Evolutionary conservation across 2,329 filamentous ascomycete species (phyloP).

Genomic region (Botrytis paeoniae): DNA sequence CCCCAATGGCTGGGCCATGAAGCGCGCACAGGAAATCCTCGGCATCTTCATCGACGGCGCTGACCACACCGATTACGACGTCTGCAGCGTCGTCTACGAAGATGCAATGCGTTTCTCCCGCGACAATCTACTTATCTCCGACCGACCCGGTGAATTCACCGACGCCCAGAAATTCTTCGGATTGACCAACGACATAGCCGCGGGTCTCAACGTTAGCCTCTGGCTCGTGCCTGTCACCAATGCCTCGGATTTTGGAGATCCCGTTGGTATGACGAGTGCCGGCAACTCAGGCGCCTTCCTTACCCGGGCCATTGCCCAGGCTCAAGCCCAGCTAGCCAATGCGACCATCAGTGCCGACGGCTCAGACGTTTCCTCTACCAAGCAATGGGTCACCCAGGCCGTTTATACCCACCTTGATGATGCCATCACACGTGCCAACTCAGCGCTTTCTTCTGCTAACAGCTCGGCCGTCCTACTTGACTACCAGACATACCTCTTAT

Average conservation of each 20-base stretch:
- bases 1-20: not conserved
- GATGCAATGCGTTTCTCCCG: not conserved
- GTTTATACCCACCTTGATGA: not conserved
- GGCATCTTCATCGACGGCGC: not conserved
- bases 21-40: not conserved
- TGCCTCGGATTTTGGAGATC: not conserved
- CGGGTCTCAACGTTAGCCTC: not conserved
- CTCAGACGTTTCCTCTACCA: not conserved
- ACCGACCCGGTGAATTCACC: not conserved
- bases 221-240: not conserved
- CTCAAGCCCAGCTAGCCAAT: not conserved
- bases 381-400: not conserved
- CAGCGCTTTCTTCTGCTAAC: not conserved
- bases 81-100: not conserved
- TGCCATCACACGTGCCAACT: not conserved
- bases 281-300: not conserved
- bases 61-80: not conserved
- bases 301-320: not conserved
- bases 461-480: not conserved
- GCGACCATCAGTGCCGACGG: not conserved
- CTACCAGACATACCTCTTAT: not conserved
- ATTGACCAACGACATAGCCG: not conserved
- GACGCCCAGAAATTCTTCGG: not conserved
- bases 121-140: not conserved
- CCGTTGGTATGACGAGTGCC: not conserved